Conservation (phyloP, 106 monocot species). For the Amphibolis antarctica region DNA sequence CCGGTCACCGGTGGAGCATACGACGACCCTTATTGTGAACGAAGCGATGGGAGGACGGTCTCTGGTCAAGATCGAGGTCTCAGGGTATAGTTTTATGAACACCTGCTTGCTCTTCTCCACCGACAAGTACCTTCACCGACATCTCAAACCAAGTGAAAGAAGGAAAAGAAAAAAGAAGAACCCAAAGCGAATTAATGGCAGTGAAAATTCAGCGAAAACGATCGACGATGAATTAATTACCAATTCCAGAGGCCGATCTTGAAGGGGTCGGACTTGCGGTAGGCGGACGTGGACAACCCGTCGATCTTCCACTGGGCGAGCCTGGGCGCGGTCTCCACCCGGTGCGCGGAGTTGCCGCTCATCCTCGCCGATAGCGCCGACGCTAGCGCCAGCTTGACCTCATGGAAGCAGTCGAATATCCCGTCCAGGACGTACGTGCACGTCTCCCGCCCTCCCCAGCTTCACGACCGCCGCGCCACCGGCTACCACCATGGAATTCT, state of each 20-base stretch:
- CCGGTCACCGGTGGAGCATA: slow-evolving; percentile 38
- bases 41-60: slow-evolving; percentile 78
- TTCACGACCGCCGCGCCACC: slow-evolving; percentile 19
- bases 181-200: neutral
- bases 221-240: too few species aligned
- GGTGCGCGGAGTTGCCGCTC: slow-evolving; percentile 46
- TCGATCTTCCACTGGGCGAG: slow-evolving; percentile 86
- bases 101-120: slow-evolving; percentile 82
- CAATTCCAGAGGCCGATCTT: slow-evolving; percentile 86
- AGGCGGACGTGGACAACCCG: slow-evolving; percentile 44
- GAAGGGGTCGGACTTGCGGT: slow-evolving; percentile 82
- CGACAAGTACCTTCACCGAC: slow-evolving; percentile 44
- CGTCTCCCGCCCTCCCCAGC: slow-evolving; percentile 46
- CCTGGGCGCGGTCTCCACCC: slow-evolving; percentile 65
- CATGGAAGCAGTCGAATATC: slow-evolving; percentile 69
- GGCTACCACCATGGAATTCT: neutral
- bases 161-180: neutral
- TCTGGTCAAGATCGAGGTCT: slow-evolving; percentile 46
- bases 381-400: slow-evolving; percentile 57
- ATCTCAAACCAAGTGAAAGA: neutral
- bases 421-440: slow-evolving; percentile 9
- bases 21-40: slow-evolving; percentile 63
- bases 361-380: slow-evolving; percentile 36
- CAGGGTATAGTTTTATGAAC: slow-evolving; percentile 66
- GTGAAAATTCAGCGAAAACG: neutral